Evolutionary conservation across 2,329 filamentous ascomycete species (phyloP).

Genomic region (Emydomyces testavorans): DNA sequence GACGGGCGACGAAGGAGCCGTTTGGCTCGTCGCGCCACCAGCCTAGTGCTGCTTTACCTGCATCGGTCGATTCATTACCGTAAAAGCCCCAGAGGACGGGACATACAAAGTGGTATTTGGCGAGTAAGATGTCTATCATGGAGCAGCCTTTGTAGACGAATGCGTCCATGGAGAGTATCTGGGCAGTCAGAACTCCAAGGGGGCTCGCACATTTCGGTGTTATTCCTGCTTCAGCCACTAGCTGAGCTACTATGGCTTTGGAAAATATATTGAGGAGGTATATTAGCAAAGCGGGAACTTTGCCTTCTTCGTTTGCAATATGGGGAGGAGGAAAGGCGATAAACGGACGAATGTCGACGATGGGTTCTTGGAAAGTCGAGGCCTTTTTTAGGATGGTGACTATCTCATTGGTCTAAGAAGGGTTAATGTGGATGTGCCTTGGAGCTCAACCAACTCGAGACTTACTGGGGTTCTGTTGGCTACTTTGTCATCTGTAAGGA

Average conservation of each 20-base stretch:
- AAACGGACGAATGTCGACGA: constrained; percentile 46
- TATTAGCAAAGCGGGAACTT: constrained; percentile 54
- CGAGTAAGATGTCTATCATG: constrained; percentile 72
- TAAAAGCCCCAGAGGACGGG: constrained; percentile 77
- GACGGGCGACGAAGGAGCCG: constrained; percentile 52
- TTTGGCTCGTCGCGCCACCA: constrained; percentile 52
- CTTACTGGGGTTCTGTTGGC: constrained; percentile 49
- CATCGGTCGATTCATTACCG: constrained; percentile 60
- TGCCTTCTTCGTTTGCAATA: constrained; percentile 30
- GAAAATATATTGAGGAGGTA: constrained; percentile 67
- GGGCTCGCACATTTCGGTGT: constrained; percentile 60
- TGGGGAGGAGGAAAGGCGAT: constrained; percentile 36
- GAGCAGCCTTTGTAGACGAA: constrained; percentile 57
- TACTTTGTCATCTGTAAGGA: constrained; percentile 51
- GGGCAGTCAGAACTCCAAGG: constrained; percentile 63
- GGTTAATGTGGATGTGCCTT: constrained; percentile 8
- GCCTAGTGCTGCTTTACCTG: constrained; percentile 56
- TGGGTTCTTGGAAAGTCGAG: constrained; percentile 42
- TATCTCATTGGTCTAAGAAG: constrained; percentile 39
- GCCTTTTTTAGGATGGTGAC: constrained; percentile 44
- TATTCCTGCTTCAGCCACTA: constrained; percentile 54
- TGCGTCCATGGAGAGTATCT: constrained; percentile 58
- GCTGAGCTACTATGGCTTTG: constrained; percentile 61
- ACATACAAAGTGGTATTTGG: constrained; percentile 70
- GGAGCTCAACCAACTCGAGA: background rate